Evolutionary conservation across 108 stramenopile species (phyloP).

Genomic region (Conticribra guillardii): DNA sequence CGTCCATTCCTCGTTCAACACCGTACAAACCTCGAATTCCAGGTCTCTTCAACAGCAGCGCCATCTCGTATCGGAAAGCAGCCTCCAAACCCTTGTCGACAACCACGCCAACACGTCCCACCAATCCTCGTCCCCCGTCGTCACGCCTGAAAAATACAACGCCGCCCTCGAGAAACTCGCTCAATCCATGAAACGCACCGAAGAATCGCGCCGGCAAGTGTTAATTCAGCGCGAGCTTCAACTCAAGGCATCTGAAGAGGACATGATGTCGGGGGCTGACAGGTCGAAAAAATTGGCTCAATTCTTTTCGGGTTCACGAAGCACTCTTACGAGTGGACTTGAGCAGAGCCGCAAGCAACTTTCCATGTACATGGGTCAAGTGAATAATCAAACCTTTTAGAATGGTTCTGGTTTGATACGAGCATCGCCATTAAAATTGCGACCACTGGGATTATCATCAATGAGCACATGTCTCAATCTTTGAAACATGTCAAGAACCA

Average conservation of each 20-base stretch:
- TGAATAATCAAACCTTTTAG: slow-evolving; percentile 14
- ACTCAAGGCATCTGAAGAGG: not conserved
- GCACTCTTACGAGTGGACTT: slow-evolving; percentile 16
- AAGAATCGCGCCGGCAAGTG: slow-evolving; percentile 34
- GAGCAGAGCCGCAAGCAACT: slow-evolving; percentile 22
- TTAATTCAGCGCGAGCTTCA: slow-evolving; percentile 29
- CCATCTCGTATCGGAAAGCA: not conserved
- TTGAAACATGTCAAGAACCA: too few species aligned
- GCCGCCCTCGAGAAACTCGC: slow-evolving; percentile 38
- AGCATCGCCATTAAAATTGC: not conserved
- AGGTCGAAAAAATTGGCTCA: not conserved
- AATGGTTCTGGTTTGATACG: not conserved
- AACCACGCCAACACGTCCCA: not conserved
- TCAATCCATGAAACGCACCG: slow-evolving; percentile 47
- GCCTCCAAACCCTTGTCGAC: not conserved
- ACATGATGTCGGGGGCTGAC: not conserved
- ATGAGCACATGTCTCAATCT: too few species aligned
- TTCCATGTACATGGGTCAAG: slow-evolving; percentile 10
- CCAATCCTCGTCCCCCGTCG: not conserved
- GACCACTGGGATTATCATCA: not conserved
- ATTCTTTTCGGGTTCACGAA: slow-evolving; percentile 19
- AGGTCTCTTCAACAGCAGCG: not conserved
- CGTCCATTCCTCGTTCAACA: not conserved
- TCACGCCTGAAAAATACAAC: slow-evolving; percentile 17
- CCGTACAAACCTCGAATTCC: not conserved